Percentiles rank a stretch among this genome's conserved stretches.
Conservation (phyloP, 164 flowering plant genomes). For the Vitis rotundifolia region DNA sequence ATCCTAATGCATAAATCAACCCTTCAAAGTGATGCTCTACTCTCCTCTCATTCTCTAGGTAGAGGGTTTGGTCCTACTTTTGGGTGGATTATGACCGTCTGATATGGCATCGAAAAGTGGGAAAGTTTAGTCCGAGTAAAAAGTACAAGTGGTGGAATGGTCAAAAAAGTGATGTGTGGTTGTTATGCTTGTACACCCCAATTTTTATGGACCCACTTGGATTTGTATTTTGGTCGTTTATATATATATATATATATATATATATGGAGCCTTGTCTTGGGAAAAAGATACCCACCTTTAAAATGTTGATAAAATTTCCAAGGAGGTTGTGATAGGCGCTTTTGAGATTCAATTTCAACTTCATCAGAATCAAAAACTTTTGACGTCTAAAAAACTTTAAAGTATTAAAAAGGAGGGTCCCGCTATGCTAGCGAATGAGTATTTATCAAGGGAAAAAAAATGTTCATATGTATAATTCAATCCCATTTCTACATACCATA, state of each 20-base stretch:
- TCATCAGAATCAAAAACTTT: too few relatives aligned
- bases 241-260: neutral
- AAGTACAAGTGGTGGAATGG: conserved; percentile 11
- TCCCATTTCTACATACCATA: too few relatives aligned
- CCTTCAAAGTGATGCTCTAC: neutral
- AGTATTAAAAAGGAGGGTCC: too few relatives aligned
- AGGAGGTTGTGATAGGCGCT: too few relatives aligned
- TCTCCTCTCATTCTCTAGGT: neutral
- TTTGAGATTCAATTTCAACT: too few relatives aligned
- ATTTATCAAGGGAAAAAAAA: too few relatives aligned
- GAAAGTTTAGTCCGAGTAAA: neutral
- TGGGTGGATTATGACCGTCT: neutral
- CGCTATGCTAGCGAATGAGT: too few relatives aligned
- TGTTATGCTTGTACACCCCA: neutral
- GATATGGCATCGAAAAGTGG: neutral
- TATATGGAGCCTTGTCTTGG: neutral
- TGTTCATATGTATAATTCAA: too few relatives aligned
- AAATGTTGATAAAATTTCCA: neutral
- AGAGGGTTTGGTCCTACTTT: conserved; percentile 2
- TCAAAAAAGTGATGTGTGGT: conserved; percentile 17
- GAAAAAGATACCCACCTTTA: neutral
- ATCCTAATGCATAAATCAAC: neutral
- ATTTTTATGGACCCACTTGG: neutral
- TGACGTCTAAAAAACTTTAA: too few relatives aligned
- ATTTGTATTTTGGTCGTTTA: neutral